phyloP scores from a whole-genome alignment of 495 filamentous ascomycete genomes.

The Delitschia confertaspora region DNA sequence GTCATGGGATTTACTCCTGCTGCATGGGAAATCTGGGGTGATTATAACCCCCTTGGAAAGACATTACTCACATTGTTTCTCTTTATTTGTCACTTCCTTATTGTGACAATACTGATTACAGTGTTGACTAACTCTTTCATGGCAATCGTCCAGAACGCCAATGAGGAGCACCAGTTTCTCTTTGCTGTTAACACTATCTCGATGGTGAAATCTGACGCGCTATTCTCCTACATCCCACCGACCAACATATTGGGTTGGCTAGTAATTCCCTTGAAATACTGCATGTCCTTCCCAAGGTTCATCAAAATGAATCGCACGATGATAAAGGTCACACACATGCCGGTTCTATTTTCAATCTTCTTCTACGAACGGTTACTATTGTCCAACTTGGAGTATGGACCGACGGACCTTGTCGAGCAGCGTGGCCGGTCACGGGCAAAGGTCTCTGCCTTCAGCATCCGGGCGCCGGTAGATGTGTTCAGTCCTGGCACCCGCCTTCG shows the following conservation, averaged over 20 bases:
- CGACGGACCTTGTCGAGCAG: conserved; percentile 58
- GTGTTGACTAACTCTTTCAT: conserved; percentile 92
- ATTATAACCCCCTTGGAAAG: conserved; percentile 70
- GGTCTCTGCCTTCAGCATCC: conserved; percentile 25
- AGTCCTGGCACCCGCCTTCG: conserved; percentile 58
- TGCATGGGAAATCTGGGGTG: conserved; percentile 63
- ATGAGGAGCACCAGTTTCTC: conserved; percentile 87
- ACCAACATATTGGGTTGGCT: conserved; percentile 84
- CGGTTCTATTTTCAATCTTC: conserved; percentile 74
- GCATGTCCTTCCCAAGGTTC: conserved; percentile 68
- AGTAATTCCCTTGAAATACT: conserved; percentile 66
- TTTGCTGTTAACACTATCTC: conserved; percentile 92
- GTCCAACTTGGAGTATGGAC: conserved; percentile 58
- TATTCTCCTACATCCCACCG: conserved; percentile 87
- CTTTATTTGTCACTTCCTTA: conserved; percentile 87
- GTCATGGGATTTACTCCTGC: conserved; percentile 80
- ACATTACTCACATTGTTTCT: conserved; percentile 68
- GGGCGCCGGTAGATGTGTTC: conserved; percentile 48
- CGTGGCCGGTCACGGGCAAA: conserved; percentile 33
- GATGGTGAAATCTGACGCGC: conserved; percentile 88
- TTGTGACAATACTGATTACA: conserved; percentile 88
- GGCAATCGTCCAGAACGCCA: conserved; percentile 83
- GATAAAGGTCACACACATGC: conserved; percentile 85
- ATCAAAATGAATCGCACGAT: conserved; percentile 73
- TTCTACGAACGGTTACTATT: conserved; percentile 75